Percentiles rank a stretch among this genome's conserved stretches.
Evolutionary conservation across 1,284 basidiomycete species (phyloP).

Genomic region (Tylopilus sp.): DNA sequence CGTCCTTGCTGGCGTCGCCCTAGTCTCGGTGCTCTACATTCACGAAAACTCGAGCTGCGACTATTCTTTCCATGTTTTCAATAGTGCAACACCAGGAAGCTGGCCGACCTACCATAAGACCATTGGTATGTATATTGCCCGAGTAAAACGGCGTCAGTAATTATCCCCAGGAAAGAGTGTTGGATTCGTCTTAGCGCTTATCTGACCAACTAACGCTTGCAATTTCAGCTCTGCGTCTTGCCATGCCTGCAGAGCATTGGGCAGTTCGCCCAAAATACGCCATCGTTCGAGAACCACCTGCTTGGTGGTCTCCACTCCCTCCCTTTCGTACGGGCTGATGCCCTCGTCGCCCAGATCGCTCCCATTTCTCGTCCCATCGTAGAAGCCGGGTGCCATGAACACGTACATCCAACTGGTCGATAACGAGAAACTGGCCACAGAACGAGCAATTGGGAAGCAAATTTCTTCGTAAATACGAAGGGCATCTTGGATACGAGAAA

Average conservation of each 20-base stretch:
- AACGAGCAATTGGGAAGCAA: slow-evolving; percentile 20
- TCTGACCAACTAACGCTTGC: background rate
- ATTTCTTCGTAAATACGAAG: slow-evolving; percentile 30
- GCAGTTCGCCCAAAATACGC: background rate
- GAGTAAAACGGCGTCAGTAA: no score
- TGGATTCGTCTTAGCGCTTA: no score
- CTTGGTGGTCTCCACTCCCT: slow-evolving; percentile 8
- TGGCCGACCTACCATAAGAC: no score
- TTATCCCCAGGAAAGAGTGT: no score
- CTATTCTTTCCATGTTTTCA: no score
- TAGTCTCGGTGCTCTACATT: no score
- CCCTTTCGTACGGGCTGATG: slow-evolving; percentile 9
- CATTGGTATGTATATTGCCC: no score
- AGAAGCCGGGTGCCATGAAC: slow-evolving; percentile 17
- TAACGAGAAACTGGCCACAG: slow-evolving; percentile 4
- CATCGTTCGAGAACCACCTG: slow-evolving; percentile 3
- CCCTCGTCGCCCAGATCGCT: slow-evolving; percentile 12
- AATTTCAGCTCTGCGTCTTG: slow-evolving; percentile 12
- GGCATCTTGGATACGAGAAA: slow-evolving; percentile 15
- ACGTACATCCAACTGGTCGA: slow-evolving; percentile 13
- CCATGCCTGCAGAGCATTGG: slow-evolving; percentile 4
- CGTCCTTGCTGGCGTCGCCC: no score
- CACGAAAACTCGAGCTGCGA: no score
- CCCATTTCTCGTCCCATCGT: slow-evolving; percentile 18
- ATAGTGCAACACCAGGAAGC: no score